These are phyloP conservation scores for Citrus sinensis DNA, from an alignment of 345 rosid genomes.

Conservation along the genomic window DVS_A1.0 CM039163.1:51922501-51923000, in stretches of 20 bases:
- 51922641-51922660: conserved; percentile 65
- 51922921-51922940: conserved; percentile 8
- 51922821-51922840: conserved; percentile 27
- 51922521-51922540: conserved; percentile 32
- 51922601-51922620: conserved; percentile 14
- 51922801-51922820: conserved; percentile 40
- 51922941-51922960: conserved; percentile 40
- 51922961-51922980: conserved; percentile 42
- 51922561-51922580: conserved; percentile 65
- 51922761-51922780: conserved; percentile 1
- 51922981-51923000: conserved; percentile 38
- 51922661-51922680: conserved; percentile 40
- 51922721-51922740: conserved; percentile 38
- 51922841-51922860: too few relatives aligned
- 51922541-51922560: conserved; percentile 4
- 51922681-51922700: conserved; percentile 54
- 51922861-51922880: background rate
- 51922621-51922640: conserved; percentile 57
- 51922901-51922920: background rate
- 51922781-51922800: conserved; percentile 40
- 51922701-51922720: conserved; percentile 30
- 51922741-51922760: conserved; percentile 28
- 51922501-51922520: conserved; percentile 34
- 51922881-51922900: background rate
- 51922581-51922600: conserved; percentile 50